Evolutionary conservation across 192 early-diverging fungal genomes (phyloP), one percentile per base, ranked within the genome.

Genomic region (Coemansia sp.): DNA sequence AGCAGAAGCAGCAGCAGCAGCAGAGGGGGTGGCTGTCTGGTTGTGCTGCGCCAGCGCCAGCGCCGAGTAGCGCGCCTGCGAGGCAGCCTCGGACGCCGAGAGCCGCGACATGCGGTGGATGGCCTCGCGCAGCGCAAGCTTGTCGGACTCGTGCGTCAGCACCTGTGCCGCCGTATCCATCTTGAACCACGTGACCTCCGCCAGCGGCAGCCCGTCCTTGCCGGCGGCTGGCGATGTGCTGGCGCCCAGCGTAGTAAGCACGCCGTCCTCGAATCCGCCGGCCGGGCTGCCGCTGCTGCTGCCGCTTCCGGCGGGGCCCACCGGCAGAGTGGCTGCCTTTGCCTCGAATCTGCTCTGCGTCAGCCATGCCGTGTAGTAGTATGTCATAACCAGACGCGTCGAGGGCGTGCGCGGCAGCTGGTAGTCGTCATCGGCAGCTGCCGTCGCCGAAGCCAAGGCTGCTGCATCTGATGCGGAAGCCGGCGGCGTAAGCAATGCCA

Each of bases 181-280:
- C 52, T 82, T 82, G 66, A 82, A 82, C 79, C 79, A 82, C 9
- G 79, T 76, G 3, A 82, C 79, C 16, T 82, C 79, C 6, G 74
- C 69, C 66, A 76, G 42, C 10, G 73, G 76, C 21, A 54, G 10
- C 21, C 51, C 51, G 21, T 21, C 51, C 21, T 22, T 59, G 37
- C 57, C 57, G 45, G 58, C 47, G 47, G 9, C 19, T 6, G 18
- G 41, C 6, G 19, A 32, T 16, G 16, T 39, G 21, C 56, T 41
- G n/a, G 26, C 18, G 39, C 16, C 51, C 46, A 61, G 16, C 21
- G 68, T 18, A 10, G 46, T 18, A 9, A 47, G 51, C 36, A 66
- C 21, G 32, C 40, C 48, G 11, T 54, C 51, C 26, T 26, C 26
- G 26, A 26, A 26, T 26, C 26, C 26, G 26, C 26, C 26, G 26